Percentiles rank a stretch among this genome's conserved stretches.
These are phyloP conservation scores for Zasmidium angulare DNA, from an alignment of 2,329 filamentous ascomycete species.

Conservation along the genomic window DNA sequence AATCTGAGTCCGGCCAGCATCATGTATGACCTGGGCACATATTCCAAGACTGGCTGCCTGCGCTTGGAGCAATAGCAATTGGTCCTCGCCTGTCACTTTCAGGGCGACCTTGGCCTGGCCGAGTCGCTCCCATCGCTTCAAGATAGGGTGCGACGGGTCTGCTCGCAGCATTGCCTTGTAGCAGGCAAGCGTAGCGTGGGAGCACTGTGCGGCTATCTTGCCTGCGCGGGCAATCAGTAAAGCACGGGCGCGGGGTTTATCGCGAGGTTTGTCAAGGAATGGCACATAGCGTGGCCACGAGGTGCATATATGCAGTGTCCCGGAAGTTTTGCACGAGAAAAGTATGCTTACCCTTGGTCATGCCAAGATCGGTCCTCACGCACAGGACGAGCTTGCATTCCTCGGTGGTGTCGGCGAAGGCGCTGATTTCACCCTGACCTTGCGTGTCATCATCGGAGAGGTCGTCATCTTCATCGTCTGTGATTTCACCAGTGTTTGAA, in stretches of 20 bases:
- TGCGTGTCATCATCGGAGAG: constrained; percentile 33
- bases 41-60: constrained; percentile 80
- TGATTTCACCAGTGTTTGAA: not conserved
- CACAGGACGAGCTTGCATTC: constrained; percentile 94
- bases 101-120: constrained; percentile 70
- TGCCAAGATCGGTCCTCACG: constrained; percentile 89
- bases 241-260: not conserved
- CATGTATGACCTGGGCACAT: constrained; percentile 85
- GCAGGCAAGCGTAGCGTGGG: constrained; percentile 94
- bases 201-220: constrained; percentile 95
- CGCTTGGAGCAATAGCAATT: constrained; percentile 71
- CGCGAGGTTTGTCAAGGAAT: not conserved
- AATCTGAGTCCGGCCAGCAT: constrained; percentile 97
- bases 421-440: constrained; percentile 46
- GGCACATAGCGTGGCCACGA: not conserved
- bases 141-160: constrained; percentile 58
- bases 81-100: constrained; percentile 83
- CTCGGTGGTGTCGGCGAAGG: constrained; percentile 58
- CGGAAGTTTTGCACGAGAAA: constrained; percentile 12
- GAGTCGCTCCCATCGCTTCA: constrained; percentile 78
- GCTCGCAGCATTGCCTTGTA: constrained; percentile 76
- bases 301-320: constrained; percentile 1
- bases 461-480: constrained; percentile 33
- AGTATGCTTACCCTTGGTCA: constrained; percentile 78
- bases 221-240: constrained; percentile 53